A percentile compares a stretch with the other conserved stretches of the same genome.
phyloP scores from a whole-genome alignment of 306 rosid species.

The Begonia masoniana region DNA sequence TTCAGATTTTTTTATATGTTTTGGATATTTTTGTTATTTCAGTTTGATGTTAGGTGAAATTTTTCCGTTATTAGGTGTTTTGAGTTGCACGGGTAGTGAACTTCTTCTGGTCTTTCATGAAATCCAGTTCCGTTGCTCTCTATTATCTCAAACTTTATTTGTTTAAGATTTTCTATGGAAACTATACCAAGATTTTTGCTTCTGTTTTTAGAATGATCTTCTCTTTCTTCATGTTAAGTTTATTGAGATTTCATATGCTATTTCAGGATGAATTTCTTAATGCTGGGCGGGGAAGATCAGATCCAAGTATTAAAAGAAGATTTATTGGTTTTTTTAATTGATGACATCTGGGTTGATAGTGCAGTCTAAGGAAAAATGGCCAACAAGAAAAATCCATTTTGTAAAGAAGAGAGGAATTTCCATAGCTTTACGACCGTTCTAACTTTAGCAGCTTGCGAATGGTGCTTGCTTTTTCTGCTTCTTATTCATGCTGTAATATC shows the following conservation, averaged over 20 bases:
- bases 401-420: slow-evolving; percentile 26
- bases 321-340: slow-evolving; percentile 7
- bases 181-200: too few species aligned
- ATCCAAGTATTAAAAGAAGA: background rate
- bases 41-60: too few species aligned
- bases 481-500: slow-evolving; percentile 45
- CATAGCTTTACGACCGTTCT: slow-evolving; percentile 29
- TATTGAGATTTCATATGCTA: background rate
- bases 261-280: slow-evolving; percentile 20
- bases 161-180: too few species aligned
- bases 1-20: too few species aligned
- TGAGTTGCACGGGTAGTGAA: too few species aligned
- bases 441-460: slow-evolving; percentile 71
- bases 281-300: slow-evolving; percentile 21
- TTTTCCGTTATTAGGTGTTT: too few species aligned
- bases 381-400: slow-evolving; percentile 28
- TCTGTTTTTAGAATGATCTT: too few species aligned
- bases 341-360: slow-evolving; percentile 6
- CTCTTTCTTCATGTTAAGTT: too few species aligned
- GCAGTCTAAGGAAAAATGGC: slow-evolving; percentile 32
- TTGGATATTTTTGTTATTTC: too few species aligned
- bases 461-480: slow-evolving; percentile 72
- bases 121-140: too few species aligned
- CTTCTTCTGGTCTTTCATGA: too few species aligned
- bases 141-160: too few species aligned